These are phyloP conservation scores for Trichosporon ovoides DNA, from an alignment of 1,284 basidiomycete species.

Conservation along the genomic window DNA sequence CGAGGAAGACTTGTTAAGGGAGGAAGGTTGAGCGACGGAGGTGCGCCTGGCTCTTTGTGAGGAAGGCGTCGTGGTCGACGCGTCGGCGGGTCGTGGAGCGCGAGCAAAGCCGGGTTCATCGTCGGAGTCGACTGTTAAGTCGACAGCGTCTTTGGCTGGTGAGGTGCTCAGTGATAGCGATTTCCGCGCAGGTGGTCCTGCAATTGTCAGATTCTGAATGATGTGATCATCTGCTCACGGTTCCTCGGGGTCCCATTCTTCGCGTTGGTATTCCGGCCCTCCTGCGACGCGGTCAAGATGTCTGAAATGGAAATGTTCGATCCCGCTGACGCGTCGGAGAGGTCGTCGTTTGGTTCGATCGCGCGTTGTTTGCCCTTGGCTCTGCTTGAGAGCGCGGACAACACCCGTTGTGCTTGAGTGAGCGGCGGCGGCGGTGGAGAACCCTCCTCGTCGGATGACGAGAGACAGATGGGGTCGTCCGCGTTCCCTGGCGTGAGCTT, in stretches of 20 bases:
- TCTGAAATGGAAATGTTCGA: background rate
- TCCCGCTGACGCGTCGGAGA: background rate
- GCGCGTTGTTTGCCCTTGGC: background rate
- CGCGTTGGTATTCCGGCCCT: background rate
- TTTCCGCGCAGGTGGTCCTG: background rate
- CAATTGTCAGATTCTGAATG: background rate
- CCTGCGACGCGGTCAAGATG: background rate
- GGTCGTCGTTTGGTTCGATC: background rate
- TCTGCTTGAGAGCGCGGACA: background rate
- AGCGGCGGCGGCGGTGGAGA: background rate
- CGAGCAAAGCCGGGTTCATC: background rate
- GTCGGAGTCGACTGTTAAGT: background rate
- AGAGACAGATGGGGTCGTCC: background rate
- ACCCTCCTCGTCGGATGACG: slow-evolving; percentile 1
- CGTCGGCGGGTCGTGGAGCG: too few species aligned
- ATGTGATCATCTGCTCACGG: background rate
- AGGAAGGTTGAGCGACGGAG: background rate
- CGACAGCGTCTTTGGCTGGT: background rate
- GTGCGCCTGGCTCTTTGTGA: too few species aligned
- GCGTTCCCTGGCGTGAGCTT: slow-evolving; percentile 1
- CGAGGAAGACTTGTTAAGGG: background rate
- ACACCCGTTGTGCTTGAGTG: background rate
- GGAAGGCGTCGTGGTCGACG: too few species aligned
- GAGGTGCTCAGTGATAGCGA: background rate
- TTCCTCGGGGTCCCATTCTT: background rate